A percentile compares a stretch with the other conserved stretches of the same genome.
Conservation (phyloP, 306 rosid species). For the Cucumis cinereus region DNA sequence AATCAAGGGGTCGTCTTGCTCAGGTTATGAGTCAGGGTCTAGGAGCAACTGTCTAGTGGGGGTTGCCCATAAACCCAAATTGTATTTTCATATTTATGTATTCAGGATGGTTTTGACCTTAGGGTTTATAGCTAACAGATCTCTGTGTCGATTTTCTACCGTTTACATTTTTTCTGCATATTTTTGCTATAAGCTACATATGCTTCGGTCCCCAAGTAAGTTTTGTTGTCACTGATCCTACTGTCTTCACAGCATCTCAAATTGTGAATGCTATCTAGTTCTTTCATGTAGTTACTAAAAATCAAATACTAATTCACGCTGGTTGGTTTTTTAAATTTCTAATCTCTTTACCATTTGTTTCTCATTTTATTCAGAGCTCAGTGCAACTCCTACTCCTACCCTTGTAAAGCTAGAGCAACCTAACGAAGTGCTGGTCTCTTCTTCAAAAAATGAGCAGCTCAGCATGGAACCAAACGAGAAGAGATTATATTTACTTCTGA, state of each 20-base stretch:
- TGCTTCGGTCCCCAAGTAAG: background rate
- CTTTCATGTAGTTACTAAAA: background rate
- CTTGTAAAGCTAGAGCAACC: slow-evolving; percentile 7
- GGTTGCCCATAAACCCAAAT: too few relatives aligned
- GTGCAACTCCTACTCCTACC: background rate
- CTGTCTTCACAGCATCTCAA: background rate
- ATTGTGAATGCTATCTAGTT: background rate
- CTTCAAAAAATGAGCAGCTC: slow-evolving; percentile 17
- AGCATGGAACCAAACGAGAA: slow-evolving; percentile 9
- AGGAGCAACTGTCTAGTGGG: too few relatives aligned
- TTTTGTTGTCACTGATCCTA: background rate
- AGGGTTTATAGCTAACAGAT: too few relatives aligned
- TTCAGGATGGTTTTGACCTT: too few relatives aligned
- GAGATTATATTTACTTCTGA: slow-evolving; percentile 9
- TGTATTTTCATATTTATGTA: too few relatives aligned
- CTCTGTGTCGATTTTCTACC: too few relatives aligned
- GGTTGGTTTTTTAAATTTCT: background rate
- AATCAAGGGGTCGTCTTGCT: too few relatives aligned
- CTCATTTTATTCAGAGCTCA: slow-evolving; percentile 5
- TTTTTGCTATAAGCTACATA: background rate
- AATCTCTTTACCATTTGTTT: background rate
- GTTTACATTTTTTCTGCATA: too few relatives aligned
- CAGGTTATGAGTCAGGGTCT: too few relatives aligned
- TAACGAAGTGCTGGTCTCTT: background rate
- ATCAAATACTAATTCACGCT: background rate